Evolutionary conservation across 352 stramenopile genomes (phyloP).

Genomic region (Phytophthora boehmeriae): DNA sequence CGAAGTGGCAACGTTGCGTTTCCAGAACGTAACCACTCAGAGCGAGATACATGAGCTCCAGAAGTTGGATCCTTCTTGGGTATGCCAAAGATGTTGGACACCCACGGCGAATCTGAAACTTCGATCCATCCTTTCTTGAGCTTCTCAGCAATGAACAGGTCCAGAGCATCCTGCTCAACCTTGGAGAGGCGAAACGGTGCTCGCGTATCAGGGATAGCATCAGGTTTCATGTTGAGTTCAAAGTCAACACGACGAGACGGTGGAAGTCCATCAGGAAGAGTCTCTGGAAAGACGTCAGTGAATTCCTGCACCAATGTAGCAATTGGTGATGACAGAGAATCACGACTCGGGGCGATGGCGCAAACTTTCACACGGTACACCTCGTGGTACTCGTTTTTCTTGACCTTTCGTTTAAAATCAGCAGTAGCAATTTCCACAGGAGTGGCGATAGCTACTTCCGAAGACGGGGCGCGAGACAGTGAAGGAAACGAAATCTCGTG

Average conservation of each 20-base stretch:
- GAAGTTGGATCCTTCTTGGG: constrained; percentile 23
- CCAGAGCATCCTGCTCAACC: constrained; percentile 11
- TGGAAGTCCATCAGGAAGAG: constrained; percentile 14
- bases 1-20: constrained; percentile 15
- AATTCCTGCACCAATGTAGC: constrained; percentile 9
- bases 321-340: neutral
- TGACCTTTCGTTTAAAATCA: constrained; percentile 14
- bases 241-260: constrained; percentile 18
- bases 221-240: constrained; percentile 29
- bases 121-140: constrained; percentile 28
- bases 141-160: constrained; percentile 16
- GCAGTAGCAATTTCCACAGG: constrained; percentile 9
- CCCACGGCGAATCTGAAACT: constrained; percentile 28
- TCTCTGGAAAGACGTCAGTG: constrained; percentile 19
- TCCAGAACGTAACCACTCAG: constrained; percentile 19
- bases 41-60: constrained; percentile 11
- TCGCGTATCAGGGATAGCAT: constrained; percentile 11
- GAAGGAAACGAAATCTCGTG: constrained; percentile 3
- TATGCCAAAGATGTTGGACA: constrained; percentile 34
- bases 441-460: neutral
- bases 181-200: constrained; percentile 20
- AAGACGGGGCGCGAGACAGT: constrained; percentile 2
- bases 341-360: constrained; percentile 1
- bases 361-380: constrained; percentile 18
- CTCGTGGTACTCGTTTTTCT: constrained; percentile 12